phyloP scores from a whole-genome alignment of 2,329 filamentous ascomycete genomes.

The Colletotrichum trifolii region DNA sequence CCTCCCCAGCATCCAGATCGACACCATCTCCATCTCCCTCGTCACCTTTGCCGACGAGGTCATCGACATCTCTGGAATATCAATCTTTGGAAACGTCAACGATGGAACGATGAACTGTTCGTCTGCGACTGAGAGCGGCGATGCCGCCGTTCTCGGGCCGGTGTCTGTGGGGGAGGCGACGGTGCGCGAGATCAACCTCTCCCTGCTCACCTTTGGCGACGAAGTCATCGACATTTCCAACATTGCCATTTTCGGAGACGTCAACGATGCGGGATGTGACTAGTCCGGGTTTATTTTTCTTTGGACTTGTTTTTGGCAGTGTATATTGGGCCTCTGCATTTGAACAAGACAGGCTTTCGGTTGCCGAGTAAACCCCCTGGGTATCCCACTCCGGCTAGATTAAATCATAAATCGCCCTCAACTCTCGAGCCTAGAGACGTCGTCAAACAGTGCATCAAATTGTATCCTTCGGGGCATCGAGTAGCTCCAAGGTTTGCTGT shows the following conservation, averaged over 20 bases:
- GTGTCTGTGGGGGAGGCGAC: background rate
- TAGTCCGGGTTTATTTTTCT: background rate
- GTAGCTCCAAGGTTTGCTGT: too few relatives aligned
- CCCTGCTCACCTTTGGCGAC: constrained; percentile 3
- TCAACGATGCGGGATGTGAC: constrained; percentile 4
- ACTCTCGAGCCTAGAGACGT: too few relatives aligned
- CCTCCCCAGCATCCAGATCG: background rate
- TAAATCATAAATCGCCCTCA: too few relatives aligned
- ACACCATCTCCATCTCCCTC: constrained; percentile 1
- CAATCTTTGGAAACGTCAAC: constrained; percentile 20
- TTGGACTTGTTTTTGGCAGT: background rate
- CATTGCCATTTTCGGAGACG: constrained; percentile 8
- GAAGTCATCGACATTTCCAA: constrained; percentile 17
- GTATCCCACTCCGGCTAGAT: too few relatives aligned
- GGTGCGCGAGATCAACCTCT: background rate
- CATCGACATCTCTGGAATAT: constrained; percentile 16
- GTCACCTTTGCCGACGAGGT: constrained; percentile 14
- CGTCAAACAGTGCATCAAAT: too few relatives aligned
- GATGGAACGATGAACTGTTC: constrained; percentile 1
- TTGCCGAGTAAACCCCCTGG: too few relatives aligned
- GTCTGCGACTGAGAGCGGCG: background rate
- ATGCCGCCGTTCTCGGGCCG: background rate
- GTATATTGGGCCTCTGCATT: background rate
- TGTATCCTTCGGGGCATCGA: too few relatives aligned
- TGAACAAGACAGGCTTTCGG: background rate